Evolutionary conservation across 305 asterid genomes (phyloP), one percentile per base, ranked within the genome.

Genomic region (Fraxinus angustifolia): DNA sequence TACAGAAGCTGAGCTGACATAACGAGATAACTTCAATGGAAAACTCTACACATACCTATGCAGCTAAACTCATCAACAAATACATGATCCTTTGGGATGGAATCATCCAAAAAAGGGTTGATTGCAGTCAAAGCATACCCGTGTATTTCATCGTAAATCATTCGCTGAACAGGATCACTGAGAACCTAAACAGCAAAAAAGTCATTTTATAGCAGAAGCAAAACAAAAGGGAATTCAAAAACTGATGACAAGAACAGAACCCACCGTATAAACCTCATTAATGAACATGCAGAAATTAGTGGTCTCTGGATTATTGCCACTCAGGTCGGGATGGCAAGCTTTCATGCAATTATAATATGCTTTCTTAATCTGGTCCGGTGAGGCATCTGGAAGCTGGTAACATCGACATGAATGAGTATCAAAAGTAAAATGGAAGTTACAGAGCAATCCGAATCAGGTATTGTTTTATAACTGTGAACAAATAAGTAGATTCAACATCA

Each of bases 11-110:
- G 35, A 67, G 70, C 30, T 14, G 75, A 78, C 82, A 30, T 62
- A 14, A 19, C 28, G 45, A 74, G 75, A 45, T 19, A 28, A 75
- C 36, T 75, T 7, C 34, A 79, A 77, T 21, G 34, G 75, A 56
- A 65, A 38, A 80, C 38, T 73, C 26, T 6, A 19, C 48, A 50
- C 73, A 56, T 87, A 96, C 99, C 98, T 87, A 96, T 96, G 95
- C 99, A 96, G 91, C 97, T 94, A 84, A 96, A 96, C 86, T 96
- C 99, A 17, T 96, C 99, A 56, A 96, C 99, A 75, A 96, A 96
- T 33, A 90, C 95, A 83, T 94, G 95, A 87, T 96, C 97, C 79
- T 80, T 92, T 0, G 95, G 84, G 77, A 88, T 85, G 35, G 97
- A 89, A 87, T 92, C 97, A 40, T 92, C 97, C 12, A 91, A 76